Evolutionary conservation across 225 moss, liverwort and hornwort genomes (phyloP).

Genomic region (Bryum argenteum): DNA sequence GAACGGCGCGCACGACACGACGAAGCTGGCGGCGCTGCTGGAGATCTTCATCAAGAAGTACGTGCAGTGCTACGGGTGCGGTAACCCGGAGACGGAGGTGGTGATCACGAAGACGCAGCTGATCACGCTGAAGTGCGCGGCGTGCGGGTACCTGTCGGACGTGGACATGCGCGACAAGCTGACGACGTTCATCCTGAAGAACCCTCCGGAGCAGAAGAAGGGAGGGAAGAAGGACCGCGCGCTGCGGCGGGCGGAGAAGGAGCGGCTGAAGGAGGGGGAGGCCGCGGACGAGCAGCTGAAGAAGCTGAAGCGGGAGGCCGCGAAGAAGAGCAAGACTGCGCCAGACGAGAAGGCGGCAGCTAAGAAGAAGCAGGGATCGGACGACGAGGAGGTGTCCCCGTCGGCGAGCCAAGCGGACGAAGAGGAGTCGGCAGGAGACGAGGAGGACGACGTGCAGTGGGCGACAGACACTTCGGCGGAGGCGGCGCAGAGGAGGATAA

Average conservation of each 20-base stretch:
- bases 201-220: conserved; percentile 87
- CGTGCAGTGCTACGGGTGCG: conserved; percentile 91
- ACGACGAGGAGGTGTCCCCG: conserved; percentile 66
- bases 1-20: conserved; percentile 83
- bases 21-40: conserved; percentile 76
- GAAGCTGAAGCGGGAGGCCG: conserved; percentile 70
- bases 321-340: conserved; percentile 63
- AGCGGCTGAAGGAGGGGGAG: conserved; percentile 83
- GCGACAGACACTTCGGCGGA: conserved; percentile 90
- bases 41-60: conserved; percentile 96
- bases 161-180: conserved; percentile 95
- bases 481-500: conserved; percentile 82
- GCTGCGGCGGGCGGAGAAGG: conserved; percentile 79
- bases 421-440: conserved; percentile 57
- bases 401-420: conserved; percentile 70
- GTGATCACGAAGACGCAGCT: conserved; percentile 86
- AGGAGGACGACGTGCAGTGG: conserved; percentile 82
- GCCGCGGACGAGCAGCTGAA: conserved; percentile 65
- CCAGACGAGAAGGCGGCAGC: conserved; percentile 47
- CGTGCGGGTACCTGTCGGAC: conserved; percentile 81
- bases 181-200: conserved; percentile 88
- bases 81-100: conserved; percentile 81
- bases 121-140: conserved; percentile 83
- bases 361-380: conserved; percentile 73
- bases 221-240: conserved; percentile 81